These are phyloP conservation scores for Solanum hybrid DNA, from an alignment of 305 asterid species.

Conservation along the genomic window DNA sequence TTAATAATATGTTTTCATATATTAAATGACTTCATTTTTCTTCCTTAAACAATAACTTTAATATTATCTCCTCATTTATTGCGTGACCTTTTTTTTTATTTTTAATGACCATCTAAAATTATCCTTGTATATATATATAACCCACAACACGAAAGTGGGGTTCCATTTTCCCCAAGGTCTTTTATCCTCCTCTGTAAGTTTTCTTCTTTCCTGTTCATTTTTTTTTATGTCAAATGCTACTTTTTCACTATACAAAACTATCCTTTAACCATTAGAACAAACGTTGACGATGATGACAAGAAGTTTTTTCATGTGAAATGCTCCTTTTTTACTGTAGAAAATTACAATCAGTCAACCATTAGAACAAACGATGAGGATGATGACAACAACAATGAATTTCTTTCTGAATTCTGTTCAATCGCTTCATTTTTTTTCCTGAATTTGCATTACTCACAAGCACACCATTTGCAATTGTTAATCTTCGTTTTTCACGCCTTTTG, in stretches of 20 bases:
- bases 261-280: not conserved
- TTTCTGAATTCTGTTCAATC: not conserved
- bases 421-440: not conserved
- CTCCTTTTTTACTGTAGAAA: not conserved
- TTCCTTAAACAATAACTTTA: too few species aligned
- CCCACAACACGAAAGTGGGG: not conserved
- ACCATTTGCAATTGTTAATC: not conserved
- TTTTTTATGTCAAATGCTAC: not conserved
- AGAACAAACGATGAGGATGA: not conserved
- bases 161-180: not conserved
- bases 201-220: not conserved
- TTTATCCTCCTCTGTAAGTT: not conserved
- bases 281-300: not conserved
- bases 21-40: not conserved
- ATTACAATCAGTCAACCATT: not conserved
- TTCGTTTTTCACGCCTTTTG: not conserved
- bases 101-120: too few species aligned
- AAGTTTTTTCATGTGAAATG: not conserved
- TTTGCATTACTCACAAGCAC: not conserved
- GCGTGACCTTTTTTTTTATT: too few species aligned
- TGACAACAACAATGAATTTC: too few species aligned
- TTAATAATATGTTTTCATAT: not conserved
- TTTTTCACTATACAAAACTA: too few species aligned
- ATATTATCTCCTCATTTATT: too few species aligned
- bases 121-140: too few species aligned